Evolutionary conservation across 768 basidiomycete genomes (phyloP), one percentile per base, ranked within the genome.

Genomic region (Auriculariales sp.): DNA sequence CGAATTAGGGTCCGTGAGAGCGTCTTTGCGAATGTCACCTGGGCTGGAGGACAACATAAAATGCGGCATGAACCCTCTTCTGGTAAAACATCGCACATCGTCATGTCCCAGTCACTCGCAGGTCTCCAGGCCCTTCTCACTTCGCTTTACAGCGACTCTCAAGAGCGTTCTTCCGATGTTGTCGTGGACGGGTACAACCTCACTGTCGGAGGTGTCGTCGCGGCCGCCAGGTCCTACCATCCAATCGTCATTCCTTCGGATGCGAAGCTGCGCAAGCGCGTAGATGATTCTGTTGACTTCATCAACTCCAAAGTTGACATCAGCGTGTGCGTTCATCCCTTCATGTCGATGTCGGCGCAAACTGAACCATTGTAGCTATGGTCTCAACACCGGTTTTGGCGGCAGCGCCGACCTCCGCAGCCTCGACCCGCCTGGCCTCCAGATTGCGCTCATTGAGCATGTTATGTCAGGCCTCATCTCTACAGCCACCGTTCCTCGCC

Each of bases 381-480:
- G 89, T 19, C 81, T 91, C 34, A 83, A 82, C 46, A 85, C 84
- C 3, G 89, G 89, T 44, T 92, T 87, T 58, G 89, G 88, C 32
- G 88, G 87, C n/a, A 83, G 81, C 57, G 81, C 81, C 67, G 50
- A 42, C 12, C 36, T 33, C 12, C 10, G 7, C 6, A 42, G 31
- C 17, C 25, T 12, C 35, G 69, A 53, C 30, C 22, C n/a, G 22
- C 39, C 35, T 6, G 35, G 35, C 15, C 35, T 36, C n/a, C 35
- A 36, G 35, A 36, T 36, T 36, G 35, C 35, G 39, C 39, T 22
- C 19, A 19, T 44, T 12, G 39, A 44, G 39, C 39, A 44, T 24
- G 35, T 36, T 22, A 36, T 36, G 35, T 24, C 22, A 19, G 39
- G 39, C 39, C 19, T 44, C 39, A 44, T 44, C 39, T 44, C 39